These are phyloP conservation scores for Nicotiana undulata DNA, from an alignment of 257 asterid genomes.

Conservation along the genomic window DNA sequence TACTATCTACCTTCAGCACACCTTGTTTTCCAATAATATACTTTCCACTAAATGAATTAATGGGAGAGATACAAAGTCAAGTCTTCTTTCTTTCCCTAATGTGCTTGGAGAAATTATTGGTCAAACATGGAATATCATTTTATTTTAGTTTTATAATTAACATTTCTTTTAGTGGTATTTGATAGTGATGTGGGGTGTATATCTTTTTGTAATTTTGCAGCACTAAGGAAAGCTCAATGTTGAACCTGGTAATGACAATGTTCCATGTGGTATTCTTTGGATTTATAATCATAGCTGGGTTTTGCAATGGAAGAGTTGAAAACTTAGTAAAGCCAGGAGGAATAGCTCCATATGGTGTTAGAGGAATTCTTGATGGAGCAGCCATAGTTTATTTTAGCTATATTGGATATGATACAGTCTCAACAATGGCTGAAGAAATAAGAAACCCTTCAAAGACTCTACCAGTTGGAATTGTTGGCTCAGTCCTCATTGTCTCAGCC, in stretches of 20 bases:
- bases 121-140: neutral
- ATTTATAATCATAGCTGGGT: constrained; percentile 31
- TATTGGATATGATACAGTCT: constrained; percentile 37
- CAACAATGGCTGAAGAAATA: constrained; percentile 45
- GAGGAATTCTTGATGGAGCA: constrained; percentile 36
- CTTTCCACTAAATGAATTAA: neutral
- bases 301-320: constrained; percentile 22
- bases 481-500: constrained; percentile 32
- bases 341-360: constrained; percentile 28
- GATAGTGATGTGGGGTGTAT: neutral
- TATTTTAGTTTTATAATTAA: neutral
- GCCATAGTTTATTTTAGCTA: constrained; percentile 38
- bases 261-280: constrained; percentile 36
- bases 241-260: constrained; percentile 32
- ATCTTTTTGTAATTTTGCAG: constrained; percentile 14
- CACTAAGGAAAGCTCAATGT: constrained; percentile 33
- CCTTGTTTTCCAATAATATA: too few species aligned
- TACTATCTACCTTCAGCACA: too few species aligned
- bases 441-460: constrained; percentile 29
- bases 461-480: constrained; percentile 36
- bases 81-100: neutral
- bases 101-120: neutral
- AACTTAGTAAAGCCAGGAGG: constrained; percentile 28
- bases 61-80: too few species aligned
- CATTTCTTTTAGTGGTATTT: neutral